Conservation (phyloP, 495 filamentous ascomycete species). For the Hypoxylon lenormandii region DNA sequence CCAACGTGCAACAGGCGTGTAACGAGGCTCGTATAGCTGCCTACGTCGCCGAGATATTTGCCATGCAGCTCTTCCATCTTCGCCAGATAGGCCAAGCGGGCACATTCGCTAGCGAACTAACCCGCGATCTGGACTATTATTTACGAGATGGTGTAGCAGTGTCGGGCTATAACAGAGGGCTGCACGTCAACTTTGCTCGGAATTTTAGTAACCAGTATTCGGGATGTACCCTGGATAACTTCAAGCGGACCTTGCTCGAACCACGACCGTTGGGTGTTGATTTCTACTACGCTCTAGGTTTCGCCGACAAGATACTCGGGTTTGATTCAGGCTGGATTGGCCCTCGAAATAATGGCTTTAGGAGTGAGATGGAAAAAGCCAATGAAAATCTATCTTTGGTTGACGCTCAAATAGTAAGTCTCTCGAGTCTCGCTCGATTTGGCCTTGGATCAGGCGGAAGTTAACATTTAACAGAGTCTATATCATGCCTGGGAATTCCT, state of each 20-base stretch:
- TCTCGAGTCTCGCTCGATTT: background rate
- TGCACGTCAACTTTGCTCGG: constrained; percentile 83
- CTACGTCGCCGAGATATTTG: constrained; percentile 84
- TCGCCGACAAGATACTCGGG: constrained; percentile 78
- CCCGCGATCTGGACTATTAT: constrained; percentile 80
- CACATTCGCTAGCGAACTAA: constrained; percentile 72
- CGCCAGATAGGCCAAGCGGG: constrained; percentile 75
- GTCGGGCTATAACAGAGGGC: constrained; percentile 81
- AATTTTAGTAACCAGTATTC: constrained; percentile 84
- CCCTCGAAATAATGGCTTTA: constrained; percentile 74
- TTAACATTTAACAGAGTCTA: constrained; percentile 69
- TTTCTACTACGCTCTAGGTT: constrained; percentile 83
- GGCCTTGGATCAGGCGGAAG: background rate
- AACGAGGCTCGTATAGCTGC: constrained; percentile 79
- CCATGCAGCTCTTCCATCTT: constrained; percentile 87
- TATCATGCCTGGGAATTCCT: constrained; percentile 91
- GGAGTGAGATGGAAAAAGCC: constrained; percentile 80
- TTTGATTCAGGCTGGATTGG: constrained; percentile 82
- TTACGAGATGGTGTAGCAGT: constrained; percentile 77
- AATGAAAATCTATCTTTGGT: constrained; percentile 92
- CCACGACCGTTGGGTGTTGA: constrained; percentile 72
- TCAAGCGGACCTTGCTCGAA: constrained; percentile 78
- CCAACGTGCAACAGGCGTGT: constrained; percentile 63
- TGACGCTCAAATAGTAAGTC: constrained; percentile 86
- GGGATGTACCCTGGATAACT: constrained; percentile 74